Conservation (phyloP, 2,329 filamentous ascomycete genomes). For the Mollisia scopiformis region DNA sequence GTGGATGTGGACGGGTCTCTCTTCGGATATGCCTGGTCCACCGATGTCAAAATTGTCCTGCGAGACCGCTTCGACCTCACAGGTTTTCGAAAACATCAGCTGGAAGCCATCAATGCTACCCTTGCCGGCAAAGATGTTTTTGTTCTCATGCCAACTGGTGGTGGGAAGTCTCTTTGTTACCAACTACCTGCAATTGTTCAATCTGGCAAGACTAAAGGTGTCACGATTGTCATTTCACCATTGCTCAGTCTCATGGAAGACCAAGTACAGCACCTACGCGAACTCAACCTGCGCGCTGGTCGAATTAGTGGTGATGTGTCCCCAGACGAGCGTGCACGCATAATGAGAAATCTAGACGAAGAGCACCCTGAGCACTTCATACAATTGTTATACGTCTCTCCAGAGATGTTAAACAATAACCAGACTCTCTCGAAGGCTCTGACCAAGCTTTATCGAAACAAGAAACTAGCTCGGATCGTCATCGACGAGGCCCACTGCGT, state of each 20-base stretch:
- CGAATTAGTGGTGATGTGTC: constrained; percentile 80
- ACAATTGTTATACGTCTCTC: constrained; percentile 91
- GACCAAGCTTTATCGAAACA: constrained; percentile 66
- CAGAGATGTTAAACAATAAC: constrained; percentile 94
- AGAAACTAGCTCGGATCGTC: constrained; percentile 84
- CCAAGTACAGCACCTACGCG: constrained; percentile 82
- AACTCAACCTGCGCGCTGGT: constrained; percentile 76
- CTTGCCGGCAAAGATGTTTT: constrained; percentile 87
- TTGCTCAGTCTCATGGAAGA: constrained; percentile 96
- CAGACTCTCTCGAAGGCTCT: constrained; percentile 67
- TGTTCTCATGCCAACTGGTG: constrained; percentile 96
- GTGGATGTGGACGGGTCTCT: constrained; percentile 43
- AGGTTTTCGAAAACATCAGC: constrained; percentile 87
- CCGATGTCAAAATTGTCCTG: constrained; percentile 79
- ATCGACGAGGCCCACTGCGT: constrained; percentile 99
- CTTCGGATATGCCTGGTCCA: constrained; percentile 79
- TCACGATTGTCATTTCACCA: constrained; percentile 94
- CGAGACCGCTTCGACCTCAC: constrained; percentile 82
- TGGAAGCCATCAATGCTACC: constrained; percentile 95
- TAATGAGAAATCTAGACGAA: constrained; percentile 67
- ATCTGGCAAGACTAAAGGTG: constrained; percentile 78
- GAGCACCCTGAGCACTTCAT: constrained; percentile 73
- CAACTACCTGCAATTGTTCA: constrained; percentile 87
- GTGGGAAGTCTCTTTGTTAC: constrained; percentile 96
- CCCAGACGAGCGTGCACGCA: constrained; percentile 61